Evolutionary conservation across 345 rosid species (phyloP), one percentile per base, ranked within the genome.

Genomic region (Linum tenue): DNA sequence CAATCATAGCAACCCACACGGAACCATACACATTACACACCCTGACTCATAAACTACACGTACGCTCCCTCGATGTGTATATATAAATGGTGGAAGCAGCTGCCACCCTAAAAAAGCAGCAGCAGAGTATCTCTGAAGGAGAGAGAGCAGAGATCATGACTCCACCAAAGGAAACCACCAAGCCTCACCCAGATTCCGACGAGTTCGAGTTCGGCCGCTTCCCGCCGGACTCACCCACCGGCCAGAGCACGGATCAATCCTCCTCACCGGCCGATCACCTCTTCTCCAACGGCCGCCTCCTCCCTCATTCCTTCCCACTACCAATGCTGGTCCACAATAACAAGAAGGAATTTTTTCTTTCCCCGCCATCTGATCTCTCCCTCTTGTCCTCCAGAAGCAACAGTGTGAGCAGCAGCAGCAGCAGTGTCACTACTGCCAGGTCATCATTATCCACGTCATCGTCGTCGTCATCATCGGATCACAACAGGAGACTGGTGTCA

Each of bases 221-320:
- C 9, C 82, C 90, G 2, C 88, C 88, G 1, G 83, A 79, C 56
- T 87, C 89, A 12, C 84, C 87, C 37, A 80, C 84, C 0, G 31
- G 31, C 0, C 31, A 22, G 31, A 63, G 44, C 66, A 87, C 79
- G 62, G 78, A 83, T 3, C 70, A 64, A 72, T 75, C 68, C 36
- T 79, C 76, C 66, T 91, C 95, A 3, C 98, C 95, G 1, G 98
- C 98, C 1, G 98, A 91, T 69, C 92, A 81, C 59, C 84, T 91
- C 39, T 91, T 91, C 72, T 78, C 62, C 78, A 89, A 91, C 62
- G 98, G 96, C 65, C 85, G 83, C 64, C 78, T 89, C 59, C 44
- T 91, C 70, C 96, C 98, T 2, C 96, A 91, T 64, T 55, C 72
- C 5, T 91, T 89, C 62, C 98, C 96, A 0, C 57, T 59, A 37